Percentiles rank a stretch among this genome's conserved stretches.
phyloP scores from a whole-genome alignment of 768 basidiomycete species.

The Strobilomyces dryophilus region DNA sequence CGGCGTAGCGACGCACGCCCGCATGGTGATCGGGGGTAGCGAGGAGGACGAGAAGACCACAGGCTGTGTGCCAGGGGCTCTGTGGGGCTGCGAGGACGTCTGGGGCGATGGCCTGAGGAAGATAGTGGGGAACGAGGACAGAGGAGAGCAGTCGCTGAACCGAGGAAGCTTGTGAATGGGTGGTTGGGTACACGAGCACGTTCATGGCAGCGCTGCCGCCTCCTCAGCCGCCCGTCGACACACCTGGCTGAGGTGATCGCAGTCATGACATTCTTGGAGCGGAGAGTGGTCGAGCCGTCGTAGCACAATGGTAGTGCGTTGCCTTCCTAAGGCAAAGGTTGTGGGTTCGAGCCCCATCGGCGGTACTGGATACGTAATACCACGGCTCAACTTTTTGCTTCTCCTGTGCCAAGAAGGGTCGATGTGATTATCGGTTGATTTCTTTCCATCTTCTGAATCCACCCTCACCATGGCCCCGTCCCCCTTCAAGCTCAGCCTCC shows the following conservation, averaged over 20 bases:
- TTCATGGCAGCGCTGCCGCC: constrained; percentile 51
- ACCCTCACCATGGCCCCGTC: constrained; percentile 11
- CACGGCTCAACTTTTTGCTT: constrained; percentile 22
- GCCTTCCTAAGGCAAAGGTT: constrained; percentile 39
- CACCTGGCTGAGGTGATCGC: background rate
- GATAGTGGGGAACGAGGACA: constrained; percentile 69
- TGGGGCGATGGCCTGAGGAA: constrained; percentile 65
- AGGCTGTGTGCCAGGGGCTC: constrained; percentile 74
- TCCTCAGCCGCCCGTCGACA: too few relatives aligned
- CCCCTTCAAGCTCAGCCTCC: constrained; percentile 51
- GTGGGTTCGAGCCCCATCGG: constrained; percentile 37
- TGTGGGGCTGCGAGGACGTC: constrained; percentile 50
- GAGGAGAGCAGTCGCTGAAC: constrained; percentile 48
- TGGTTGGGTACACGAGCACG: constrained; percentile 69
- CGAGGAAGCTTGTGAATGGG: constrained; percentile 49
- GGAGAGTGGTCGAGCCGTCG: constrained; percentile 25
- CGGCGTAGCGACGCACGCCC: constrained; percentile 56
- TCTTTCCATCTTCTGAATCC: background rate
- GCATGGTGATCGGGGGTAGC: constrained; percentile 40
- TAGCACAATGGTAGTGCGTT: constrained; percentile 39
- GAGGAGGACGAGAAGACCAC: constrained; percentile 81
- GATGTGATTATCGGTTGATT: constrained; percentile 3
- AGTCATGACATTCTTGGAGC: background rate
- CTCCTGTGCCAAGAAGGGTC: background rate
- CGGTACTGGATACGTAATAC: constrained; percentile 25